phyloP scores from a whole-genome alignment of 768 basidiomycete species.

The Lactarius indigo region DNA sequence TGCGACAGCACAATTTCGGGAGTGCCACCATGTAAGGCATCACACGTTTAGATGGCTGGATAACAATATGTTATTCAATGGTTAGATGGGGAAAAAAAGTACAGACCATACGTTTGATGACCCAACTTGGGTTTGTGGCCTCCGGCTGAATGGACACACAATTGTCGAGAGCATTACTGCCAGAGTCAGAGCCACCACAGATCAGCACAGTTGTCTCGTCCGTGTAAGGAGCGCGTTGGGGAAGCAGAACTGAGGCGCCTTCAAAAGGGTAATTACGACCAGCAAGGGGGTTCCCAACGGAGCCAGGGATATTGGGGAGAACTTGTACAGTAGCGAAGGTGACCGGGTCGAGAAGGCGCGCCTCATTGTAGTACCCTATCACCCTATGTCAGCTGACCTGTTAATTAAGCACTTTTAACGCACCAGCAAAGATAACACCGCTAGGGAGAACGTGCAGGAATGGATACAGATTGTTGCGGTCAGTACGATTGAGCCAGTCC shows the following conservation, averaged over 20 bases:
- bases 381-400: not conserved
- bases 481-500: conserved; percentile 65
- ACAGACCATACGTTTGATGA: conserved; percentile 73
- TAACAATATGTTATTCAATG: not conserved
- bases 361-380: conserved; percentile 76
- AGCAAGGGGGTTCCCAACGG: conserved; percentile 66
- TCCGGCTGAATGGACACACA: conserved; percentile 72
- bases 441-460: conserved; percentile 71
- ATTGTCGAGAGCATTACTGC: conserved; percentile 56
- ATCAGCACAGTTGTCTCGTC: conserved; percentile 64
- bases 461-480: conserved; percentile 79
- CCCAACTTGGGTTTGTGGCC: conserved; percentile 57
- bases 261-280: conserved; percentile 78
- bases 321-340: conserved; percentile 57
- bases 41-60: conserved; percentile 65
- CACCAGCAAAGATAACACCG: conserved; percentile 66
- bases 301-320: conserved; percentile 56
- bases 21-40: conserved; percentile 73
- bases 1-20: too few relatives aligned
- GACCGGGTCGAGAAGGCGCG: conserved; percentile 63
- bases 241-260: conserved; percentile 66
- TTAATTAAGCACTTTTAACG: conserved; percentile 24
- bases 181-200: conserved; percentile 68
- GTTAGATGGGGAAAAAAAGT: not conserved
- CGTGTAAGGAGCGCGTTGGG: conserved; percentile 69